Conservation (phyloP, 2,329 filamentous ascomycete genomes). For the Hyphodiscus sp. region DNA sequence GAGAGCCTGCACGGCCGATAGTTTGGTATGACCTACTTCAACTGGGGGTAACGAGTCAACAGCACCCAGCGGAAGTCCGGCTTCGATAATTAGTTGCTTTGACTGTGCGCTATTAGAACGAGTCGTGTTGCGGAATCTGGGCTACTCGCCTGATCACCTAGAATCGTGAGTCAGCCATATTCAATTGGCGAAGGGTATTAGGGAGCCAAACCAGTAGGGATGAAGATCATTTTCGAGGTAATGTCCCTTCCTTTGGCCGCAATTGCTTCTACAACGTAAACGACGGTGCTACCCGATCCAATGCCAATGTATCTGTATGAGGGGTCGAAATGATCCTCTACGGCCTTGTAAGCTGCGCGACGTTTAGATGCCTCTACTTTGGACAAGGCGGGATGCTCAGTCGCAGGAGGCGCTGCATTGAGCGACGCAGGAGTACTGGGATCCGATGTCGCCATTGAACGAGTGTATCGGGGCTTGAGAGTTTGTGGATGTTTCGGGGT, state of each 20-base stretch:
- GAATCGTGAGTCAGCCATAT: background rate
- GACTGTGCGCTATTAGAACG: constrained; percentile 49
- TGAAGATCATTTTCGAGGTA: constrained; percentile 65
- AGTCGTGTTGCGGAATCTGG: background rate
- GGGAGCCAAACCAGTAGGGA: constrained; percentile 68
- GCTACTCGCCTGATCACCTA: background rate
- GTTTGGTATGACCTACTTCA: constrained; percentile 16
- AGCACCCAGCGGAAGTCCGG: constrained; percentile 65
- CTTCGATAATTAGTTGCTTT: constrained; percentile 74
- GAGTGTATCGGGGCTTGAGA: constrained; percentile 2
- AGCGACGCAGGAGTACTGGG: constrained; percentile 7
- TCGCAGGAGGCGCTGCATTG: constrained; percentile 12
- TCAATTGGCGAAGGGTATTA: background rate
- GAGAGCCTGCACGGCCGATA: constrained; percentile 53
- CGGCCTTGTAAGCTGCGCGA: constrained; percentile 66
- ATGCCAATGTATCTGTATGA: constrained; percentile 65
- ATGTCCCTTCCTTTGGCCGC: constrained; percentile 48
- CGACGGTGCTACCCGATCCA: constrained; percentile 74
- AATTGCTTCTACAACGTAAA: constrained; percentile 82
- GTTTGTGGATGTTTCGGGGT: background rate
- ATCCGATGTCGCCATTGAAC: constrained; percentile 15
- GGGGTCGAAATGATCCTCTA: constrained; percentile 62
- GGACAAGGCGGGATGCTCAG: constrained; percentile 13
- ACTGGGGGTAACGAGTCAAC: constrained; percentile 31
- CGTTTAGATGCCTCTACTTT: constrained; percentile 69